These are phyloP conservation scores for Punica granatum DNA, from an alignment of 345 rosid species.

Conservation along the genomic window DNA sequence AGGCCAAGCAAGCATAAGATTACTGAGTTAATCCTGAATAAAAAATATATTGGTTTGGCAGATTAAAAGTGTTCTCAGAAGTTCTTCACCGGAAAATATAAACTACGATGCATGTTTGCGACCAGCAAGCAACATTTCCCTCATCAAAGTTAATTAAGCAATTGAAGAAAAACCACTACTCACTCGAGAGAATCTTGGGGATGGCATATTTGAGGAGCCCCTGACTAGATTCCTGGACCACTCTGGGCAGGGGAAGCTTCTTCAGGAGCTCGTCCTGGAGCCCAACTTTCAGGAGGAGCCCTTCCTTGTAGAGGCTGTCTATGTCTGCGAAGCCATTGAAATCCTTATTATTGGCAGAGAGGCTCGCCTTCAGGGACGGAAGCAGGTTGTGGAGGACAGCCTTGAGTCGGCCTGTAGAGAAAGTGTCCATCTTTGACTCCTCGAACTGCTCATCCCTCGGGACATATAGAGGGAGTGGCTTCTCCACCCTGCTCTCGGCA, in stretches of 20 bases:
- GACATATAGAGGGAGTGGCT: constrained; percentile 82
- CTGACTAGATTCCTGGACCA: constrained; percentile 65
- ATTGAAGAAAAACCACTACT: constrained; percentile 17
- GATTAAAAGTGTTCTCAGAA: not conserved
- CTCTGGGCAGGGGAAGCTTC: constrained; percentile 64
- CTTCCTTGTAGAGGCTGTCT: constrained; percentile 81
- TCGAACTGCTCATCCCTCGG: constrained; percentile 96
- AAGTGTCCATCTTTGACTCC: constrained; percentile 58
- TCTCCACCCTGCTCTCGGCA: constrained; percentile 88
- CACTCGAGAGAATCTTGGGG: constrained; percentile 83
- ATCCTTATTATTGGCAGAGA: constrained; percentile 60
- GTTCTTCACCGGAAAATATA: not conserved
- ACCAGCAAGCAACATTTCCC: not conserved
- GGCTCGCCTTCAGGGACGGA: constrained; percentile 75
- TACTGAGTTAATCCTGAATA: not conserved
- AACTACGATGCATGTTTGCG: not conserved
- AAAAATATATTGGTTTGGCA: not conserved
- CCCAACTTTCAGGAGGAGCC: constrained; percentile 75
- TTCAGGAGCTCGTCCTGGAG: constrained; percentile 67
- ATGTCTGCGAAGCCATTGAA: constrained; percentile 63
- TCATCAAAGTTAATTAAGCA: not conserved
- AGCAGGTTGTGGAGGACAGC: constrained; percentile 75
- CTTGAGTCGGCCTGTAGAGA: constrained; percentile 70
- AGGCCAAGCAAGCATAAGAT: constrained; percentile 1
- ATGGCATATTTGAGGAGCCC: constrained; percentile 78